These are phyloP conservation scores for Acacia crassicarpa DNA, from an alignment of 306 rosid genomes.

Conservation along the genomic window DNA sequence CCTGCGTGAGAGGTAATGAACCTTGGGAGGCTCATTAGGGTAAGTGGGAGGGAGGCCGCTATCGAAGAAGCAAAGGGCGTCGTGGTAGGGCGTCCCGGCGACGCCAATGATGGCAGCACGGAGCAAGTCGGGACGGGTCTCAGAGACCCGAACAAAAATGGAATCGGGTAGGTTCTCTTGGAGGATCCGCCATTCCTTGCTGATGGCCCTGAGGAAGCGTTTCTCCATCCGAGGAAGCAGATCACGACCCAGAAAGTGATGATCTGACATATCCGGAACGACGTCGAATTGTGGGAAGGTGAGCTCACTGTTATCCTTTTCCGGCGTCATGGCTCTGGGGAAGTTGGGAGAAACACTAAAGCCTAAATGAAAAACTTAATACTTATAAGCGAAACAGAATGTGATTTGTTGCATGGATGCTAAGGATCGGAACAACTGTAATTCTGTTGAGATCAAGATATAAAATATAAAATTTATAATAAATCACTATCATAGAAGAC, in stretches of 20 bases:
- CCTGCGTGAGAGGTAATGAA: conserved; percentile 47
- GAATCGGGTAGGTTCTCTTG: conserved; percentile 49
- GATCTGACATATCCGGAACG: conserved; percentile 46
- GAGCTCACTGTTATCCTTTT: background rate
- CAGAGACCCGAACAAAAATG: conserved; percentile 45
- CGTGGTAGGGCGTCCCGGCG: conserved; percentile 58
- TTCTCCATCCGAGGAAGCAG: background rate
- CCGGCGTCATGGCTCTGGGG: background rate
- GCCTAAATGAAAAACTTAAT: too few relatives aligned
- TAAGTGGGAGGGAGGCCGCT: conserved; percentile 37
- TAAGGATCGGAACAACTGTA: too few relatives aligned
- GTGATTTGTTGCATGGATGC: background rate
- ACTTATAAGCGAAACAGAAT: background rate
- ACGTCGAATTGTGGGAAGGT: conserved; percentile 44
- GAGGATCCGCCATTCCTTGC: conserved; percentile 57
- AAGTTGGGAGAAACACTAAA: background rate
- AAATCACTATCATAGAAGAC: too few relatives aligned
- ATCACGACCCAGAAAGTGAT: conserved; percentile 3
- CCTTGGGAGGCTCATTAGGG: conserved; percentile 45
- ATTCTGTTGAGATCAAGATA: background rate
- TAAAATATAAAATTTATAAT: too few relatives aligned
- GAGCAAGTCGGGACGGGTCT: conserved; percentile 36
- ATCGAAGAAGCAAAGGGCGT: conserved; percentile 54
- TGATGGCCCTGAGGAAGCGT: conserved; percentile 33
- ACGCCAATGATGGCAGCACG: conserved; percentile 54